These are phyloP conservation scores for Fusarium mangiferae DNA, from an alignment of 2,329 filamentous ascomycete species.

Conservation along the genomic window DNA sequence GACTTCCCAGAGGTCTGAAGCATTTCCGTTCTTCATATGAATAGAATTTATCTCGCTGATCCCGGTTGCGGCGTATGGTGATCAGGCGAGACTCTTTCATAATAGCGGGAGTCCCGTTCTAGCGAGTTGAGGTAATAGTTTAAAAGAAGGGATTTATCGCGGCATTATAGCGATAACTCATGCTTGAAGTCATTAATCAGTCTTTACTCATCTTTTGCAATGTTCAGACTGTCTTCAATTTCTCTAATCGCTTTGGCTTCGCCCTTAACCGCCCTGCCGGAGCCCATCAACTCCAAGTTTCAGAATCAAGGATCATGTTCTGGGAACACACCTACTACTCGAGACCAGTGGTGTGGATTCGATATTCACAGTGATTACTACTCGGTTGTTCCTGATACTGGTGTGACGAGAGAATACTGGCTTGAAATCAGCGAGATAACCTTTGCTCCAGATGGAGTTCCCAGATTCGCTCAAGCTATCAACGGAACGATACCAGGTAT, in stretches of 20 bases:
- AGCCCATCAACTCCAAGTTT: background rate
- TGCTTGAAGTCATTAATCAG: background rate
- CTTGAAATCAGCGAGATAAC: slow-evolving; percentile 55
- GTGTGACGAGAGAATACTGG: slow-evolving; percentile 62
- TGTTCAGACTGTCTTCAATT: slow-evolving; percentile 9
- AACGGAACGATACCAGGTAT: slow-evolving; percentile 66
- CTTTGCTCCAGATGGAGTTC: slow-evolving; percentile 59
- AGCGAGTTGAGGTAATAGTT: background rate
- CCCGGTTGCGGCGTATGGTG: slow-evolving; percentile 8
- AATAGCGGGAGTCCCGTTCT: slow-evolving; percentile 14
- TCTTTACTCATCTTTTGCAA: background rate
- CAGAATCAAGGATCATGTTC: slow-evolving; percentile 17
- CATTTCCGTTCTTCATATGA: background rate
- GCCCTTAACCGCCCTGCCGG: slow-evolving; percentile 11
- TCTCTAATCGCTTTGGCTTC: slow-evolving; percentile 1
- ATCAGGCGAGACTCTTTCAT: background rate
- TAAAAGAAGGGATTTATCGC: slow-evolving; percentile 2
- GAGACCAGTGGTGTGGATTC: slow-evolving; percentile 59
- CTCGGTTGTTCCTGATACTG: slow-evolving; percentile 56
- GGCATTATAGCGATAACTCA: background rate
- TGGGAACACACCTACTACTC: slow-evolving; percentile 48
- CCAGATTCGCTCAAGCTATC: slow-evolving; percentile 56
- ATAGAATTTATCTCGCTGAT: slow-evolving; percentile 3
- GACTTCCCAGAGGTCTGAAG: slow-evolving; percentile 1
- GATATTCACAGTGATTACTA: slow-evolving; percentile 60